phyloP scores from a whole-genome alignment of 371 early-diverging fungal species.

The Cokeromyces recurvatus region DNA sequence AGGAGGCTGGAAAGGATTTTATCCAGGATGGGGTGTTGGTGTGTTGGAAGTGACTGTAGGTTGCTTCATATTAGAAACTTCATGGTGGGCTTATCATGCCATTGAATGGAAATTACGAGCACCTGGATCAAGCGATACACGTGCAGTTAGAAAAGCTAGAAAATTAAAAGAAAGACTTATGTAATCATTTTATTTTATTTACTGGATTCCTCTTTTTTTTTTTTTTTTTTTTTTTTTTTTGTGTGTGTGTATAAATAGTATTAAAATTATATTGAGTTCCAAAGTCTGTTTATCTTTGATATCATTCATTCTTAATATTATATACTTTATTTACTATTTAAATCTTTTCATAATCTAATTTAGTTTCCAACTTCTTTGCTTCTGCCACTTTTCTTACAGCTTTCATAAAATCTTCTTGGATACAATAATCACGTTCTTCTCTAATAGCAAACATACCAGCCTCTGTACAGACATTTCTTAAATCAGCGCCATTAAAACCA shows the following conservation, averaged over 20 bases:
- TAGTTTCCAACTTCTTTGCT: slow-evolving; percentile 98
- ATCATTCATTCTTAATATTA: too few relatives aligned
- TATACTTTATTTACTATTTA: slow-evolving; percentile 23
- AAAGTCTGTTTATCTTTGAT: too few relatives aligned
- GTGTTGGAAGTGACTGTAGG: slow-evolving; percentile 33
- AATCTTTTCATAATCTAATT: slow-evolving; percentile 94
- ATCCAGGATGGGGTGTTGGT: slow-evolving; percentile 40
- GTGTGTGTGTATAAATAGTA: too few relatives aligned
- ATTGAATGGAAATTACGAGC: slow-evolving; percentile 28
- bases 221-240: slow-evolving; percentile 2
- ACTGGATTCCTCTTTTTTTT: not conserved
- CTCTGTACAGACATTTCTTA: slow-evolving; percentile 99
- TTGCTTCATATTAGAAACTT: slow-evolving; percentile 36
- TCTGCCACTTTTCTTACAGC: slow-evolving; percentile 98
- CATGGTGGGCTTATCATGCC: slow-evolving; percentile 33
- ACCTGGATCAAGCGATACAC: slow-evolving; percentile 10
- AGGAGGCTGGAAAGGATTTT: slow-evolving; percentile 40
- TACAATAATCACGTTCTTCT: slow-evolving; percentile 97
- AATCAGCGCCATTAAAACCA: slow-evolving; percentile 99
- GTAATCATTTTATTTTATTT: not conserved
- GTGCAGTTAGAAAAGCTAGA: slow-evolving; percentile 18
- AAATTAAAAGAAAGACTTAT: slow-evolving; percentile 14
- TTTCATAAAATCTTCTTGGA: slow-evolving; percentile 99
- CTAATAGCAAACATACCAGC: slow-evolving; percentile 99
- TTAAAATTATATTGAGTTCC: too few relatives aligned